These are phyloP conservation scores for Grosmannia serpens DNA, from an alignment of 2,329 filamentous ascomycete genomes.

Conservation along the genomic window DNA sequence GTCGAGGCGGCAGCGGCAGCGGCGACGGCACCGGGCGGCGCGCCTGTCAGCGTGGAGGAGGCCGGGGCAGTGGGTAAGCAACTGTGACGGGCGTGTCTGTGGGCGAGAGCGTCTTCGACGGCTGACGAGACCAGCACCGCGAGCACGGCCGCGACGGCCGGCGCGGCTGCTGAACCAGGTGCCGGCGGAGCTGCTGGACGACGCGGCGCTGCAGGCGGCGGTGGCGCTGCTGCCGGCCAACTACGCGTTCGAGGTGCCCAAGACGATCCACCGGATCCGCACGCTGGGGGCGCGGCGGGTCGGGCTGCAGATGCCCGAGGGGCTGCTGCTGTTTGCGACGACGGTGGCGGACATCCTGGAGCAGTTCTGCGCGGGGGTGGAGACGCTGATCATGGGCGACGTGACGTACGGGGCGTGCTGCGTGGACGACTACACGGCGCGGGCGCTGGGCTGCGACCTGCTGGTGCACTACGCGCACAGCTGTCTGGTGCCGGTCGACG, in stretches of 20 bases:
- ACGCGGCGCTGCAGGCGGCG: conserved; percentile 75
- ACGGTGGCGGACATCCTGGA: conserved; percentile 95
- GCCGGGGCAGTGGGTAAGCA: conserved; percentile 44
- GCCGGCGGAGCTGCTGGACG: conserved; percentile 73
- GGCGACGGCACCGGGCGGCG: not conserved
- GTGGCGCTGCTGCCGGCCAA: conserved; percentile 83
- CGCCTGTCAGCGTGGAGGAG: conserved; percentile 32
- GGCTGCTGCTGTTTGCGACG: conserved; percentile 86
- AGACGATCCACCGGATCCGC: conserved; percentile 91
- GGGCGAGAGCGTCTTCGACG: not conserved
- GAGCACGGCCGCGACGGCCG: conserved; percentile 49
- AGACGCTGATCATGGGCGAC: conserved; percentile 97
- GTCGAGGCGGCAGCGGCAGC: conserved; percentile 41
- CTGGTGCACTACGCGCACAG: conserved; percentile 96
- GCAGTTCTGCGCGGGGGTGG: conserved; percentile 82
- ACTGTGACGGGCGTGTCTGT: not conserved
- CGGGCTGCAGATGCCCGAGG: conserved; percentile 95
- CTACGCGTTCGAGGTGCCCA: conserved; percentile 97
- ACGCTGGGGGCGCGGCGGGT: conserved; percentile 68
- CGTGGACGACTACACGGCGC: conserved; percentile 94
- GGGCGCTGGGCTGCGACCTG: conserved; percentile 86
- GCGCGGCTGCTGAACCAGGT: conserved; percentile 85
- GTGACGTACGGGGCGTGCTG: conserved; percentile 98
- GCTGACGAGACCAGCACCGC: conserved; percentile 43
- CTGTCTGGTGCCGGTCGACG: conserved; percentile 89